These are phyloP conservation scores for Phallus indusiatus DNA, from an alignment of 768 basidiomycete species.

Conservation along the genomic window DNA sequence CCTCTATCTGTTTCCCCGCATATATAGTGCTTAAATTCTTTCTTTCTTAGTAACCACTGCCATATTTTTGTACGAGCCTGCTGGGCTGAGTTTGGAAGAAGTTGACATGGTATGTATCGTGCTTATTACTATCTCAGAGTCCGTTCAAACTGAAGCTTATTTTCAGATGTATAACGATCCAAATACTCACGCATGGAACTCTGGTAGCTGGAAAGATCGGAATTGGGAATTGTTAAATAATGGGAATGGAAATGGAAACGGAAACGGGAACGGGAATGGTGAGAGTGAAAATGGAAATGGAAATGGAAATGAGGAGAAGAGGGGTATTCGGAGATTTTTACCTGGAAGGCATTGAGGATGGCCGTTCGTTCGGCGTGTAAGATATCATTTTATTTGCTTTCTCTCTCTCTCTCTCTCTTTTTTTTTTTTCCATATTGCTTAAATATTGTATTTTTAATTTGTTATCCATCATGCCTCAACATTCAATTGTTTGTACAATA, in stretches of 20 bases:
- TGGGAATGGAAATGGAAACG: neutral
- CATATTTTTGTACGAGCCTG: slow-evolving; percentile 70
- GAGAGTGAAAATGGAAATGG: neutral
- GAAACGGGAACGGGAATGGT: neutral
- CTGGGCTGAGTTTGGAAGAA: slow-evolving; percentile 55
- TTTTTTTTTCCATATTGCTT: no score
- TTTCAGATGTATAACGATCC: slow-evolving; percentile 56
- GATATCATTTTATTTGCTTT: no score
- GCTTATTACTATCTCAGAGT: no score
- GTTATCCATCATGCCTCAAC: no score
- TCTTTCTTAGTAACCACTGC: slow-evolving; percentile 49
- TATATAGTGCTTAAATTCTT: slow-evolving; percentile 12
- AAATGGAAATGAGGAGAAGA: neutral
- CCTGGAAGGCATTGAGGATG: neutral
- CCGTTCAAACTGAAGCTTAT: neutral
- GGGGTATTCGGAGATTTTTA: neutral
- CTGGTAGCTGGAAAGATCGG: slow-evolving; percentile 34
- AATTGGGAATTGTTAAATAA: neutral
- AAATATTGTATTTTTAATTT: no score
- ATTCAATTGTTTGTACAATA: no score
- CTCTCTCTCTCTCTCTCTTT: no score
- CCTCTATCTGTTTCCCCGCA: neutral
- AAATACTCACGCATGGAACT: slow-evolving; percentile 57
- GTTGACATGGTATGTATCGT: slow-evolving; percentile 40
- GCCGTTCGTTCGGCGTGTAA: no score